Conservation (phyloP, 148 eudicot species). For the Polygonum maritimum region DNA sequence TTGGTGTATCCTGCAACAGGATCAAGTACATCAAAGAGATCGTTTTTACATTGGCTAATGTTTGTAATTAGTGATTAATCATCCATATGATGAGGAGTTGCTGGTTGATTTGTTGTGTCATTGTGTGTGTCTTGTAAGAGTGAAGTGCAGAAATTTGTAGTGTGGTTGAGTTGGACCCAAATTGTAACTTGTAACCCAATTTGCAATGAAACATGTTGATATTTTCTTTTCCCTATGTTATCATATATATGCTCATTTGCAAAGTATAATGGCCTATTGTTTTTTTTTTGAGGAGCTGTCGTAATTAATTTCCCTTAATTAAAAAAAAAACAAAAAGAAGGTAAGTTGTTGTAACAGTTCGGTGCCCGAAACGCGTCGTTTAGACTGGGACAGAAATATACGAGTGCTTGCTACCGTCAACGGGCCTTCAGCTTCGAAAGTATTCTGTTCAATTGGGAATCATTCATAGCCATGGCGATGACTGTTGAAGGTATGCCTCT, state of each 20-base stretch:
- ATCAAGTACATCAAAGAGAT: too few relatives aligned
- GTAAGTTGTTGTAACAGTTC: too few relatives aligned
- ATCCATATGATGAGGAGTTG: not conserved
- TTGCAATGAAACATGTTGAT: conserved; percentile 4
- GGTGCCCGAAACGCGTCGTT: not conserved
- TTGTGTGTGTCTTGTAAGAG: not conserved
- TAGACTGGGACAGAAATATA: not conserved
- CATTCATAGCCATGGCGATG: conserved; percentile 43
- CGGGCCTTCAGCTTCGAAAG: not conserved
- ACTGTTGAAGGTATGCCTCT: conserved; percentile 40
- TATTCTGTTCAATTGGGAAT: not conserved
- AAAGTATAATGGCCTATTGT: not conserved
- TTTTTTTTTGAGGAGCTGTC: too few relatives aligned
- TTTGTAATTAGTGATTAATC: conserved; percentile 2
- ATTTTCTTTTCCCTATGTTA: not conserved
- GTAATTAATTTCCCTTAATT: too few relatives aligned
- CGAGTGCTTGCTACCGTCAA: not conserved
- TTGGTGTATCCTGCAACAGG: too few relatives aligned
- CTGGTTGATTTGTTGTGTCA: not conserved
- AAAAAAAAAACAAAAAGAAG: too few relatives aligned
- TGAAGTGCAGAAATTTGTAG: not conserved
- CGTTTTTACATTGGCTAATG: not conserved
- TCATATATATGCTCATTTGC: not conserved
- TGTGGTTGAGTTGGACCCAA: not conserved
- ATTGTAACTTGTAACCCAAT: not conserved